Base-by-base conservation (phyloP, 2,329 filamentous ascomycete genomes). In the Pseudogymnoascus sp. region DNA sequence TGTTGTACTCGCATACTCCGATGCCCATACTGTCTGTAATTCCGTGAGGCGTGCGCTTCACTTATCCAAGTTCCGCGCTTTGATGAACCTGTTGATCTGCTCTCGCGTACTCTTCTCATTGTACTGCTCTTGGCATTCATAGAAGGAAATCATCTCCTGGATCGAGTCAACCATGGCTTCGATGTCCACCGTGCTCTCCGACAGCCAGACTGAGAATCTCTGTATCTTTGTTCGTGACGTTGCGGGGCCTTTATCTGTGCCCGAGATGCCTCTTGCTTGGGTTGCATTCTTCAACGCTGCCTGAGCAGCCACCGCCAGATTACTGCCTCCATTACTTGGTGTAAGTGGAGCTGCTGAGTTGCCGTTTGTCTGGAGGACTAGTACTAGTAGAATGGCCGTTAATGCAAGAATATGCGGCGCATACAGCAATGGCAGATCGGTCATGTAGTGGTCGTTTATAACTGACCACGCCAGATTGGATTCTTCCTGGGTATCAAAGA, bases 381-480 rank as follows among this genome's bases (percentile, higher is more conserved):
- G 82, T 4, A 87, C 85, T 6, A 90, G 78, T 63, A 90, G 84
- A 69, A 89, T 86, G 6, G 88, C 86, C 67, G 87, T 88, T 43
- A 90, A 80, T 7, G 88, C 87, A 64, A 90, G 85, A 31, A 88
- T 79, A 70, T 90, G 87, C 26, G 88, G 88, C 14, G 88, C 81
- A 70, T 88, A 84, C 1, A 90, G 78, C 10, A 91, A 76, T 2
- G 86, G 85, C 7, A 90, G 75, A 70, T 90, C 88, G 0, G 88
- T 90, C 66, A 89, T 81, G 73, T 87, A 90, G 71, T 87, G 86
- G 71, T 91, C 88, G 70, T 90, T 91, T 72, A 90, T 84, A 66
- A 90, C 84, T 0, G 84, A 87, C 81, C 86, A 88, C 43, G 87
- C 86, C 38, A 89, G 78, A 43, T 81, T 79, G 24, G 82, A 79